phyloP scores from a whole-genome alignment of 73 alveolate species.

The Symbiodinium natans region DNA sequence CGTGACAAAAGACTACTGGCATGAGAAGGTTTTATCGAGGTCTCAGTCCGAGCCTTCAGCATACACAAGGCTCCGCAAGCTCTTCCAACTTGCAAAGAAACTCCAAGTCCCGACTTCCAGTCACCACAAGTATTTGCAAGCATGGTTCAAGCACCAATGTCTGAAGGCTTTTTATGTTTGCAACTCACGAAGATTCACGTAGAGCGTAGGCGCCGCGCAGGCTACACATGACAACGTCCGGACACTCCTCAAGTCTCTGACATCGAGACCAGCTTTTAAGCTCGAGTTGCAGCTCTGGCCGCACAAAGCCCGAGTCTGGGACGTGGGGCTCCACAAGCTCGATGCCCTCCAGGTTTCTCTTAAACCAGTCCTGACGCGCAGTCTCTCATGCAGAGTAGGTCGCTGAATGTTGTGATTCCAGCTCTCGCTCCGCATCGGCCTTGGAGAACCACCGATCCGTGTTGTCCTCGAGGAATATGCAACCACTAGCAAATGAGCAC shows the following conservation, averaged over 20 bases:
- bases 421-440: background rate
- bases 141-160: no score
- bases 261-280: no score
- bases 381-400: background rate
- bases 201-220: background rate
- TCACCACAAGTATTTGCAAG: no score
- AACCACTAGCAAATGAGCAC: no score
- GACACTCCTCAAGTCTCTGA: background rate
- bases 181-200: no score
- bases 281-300: no score
- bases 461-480: conserved; percentile 19
- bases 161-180: no score
- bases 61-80: no score
- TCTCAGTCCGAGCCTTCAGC: no score
- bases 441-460: conserved; percentile 77
- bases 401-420: background rate
- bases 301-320: no score
- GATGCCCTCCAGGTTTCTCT: conserved; percentile 16
- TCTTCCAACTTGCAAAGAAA: no score
- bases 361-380: conserved; percentile 51
- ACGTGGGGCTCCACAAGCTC: conserved; percentile 25
- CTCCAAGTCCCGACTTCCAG: no score
- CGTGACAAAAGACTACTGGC: background rate
- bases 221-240: conserved; percentile 83
- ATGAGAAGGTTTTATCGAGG: background rate